Conservation (phyloP, 306 rosid species). For the Quercus gilva region DNA sequence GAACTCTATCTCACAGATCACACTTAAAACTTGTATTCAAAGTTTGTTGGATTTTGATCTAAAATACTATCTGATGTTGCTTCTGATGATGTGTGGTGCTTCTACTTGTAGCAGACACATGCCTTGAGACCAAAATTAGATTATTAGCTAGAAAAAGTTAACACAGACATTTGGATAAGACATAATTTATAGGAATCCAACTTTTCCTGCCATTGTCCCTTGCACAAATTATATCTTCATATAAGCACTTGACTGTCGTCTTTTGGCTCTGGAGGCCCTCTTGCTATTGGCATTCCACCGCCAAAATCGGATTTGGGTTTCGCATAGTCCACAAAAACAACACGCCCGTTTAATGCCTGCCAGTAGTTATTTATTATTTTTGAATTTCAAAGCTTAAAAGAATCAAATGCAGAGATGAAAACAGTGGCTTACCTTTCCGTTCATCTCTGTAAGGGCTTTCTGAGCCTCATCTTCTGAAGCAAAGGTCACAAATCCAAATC, state of each 20-base stretch:
- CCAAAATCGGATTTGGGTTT: constrained; percentile 45
- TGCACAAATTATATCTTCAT: constrained; percentile 1
- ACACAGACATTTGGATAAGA: no score
- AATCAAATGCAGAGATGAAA: neutral
- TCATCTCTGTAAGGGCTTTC: constrained; percentile 71
- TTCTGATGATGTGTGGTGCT: neutral
- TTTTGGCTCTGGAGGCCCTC: constrained; percentile 73
- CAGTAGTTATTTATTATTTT: constrained; percentile 18
- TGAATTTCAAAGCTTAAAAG: neutral
- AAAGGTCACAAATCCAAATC: constrained; percentile 88
- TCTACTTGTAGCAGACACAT: no score
- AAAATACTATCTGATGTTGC: neutral
- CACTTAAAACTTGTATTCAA: neutral
- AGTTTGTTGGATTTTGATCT: neutral
- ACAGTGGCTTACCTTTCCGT: constrained; percentile 57
- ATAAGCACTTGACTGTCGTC: constrained; percentile 16
- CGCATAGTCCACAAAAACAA: constrained; percentile 73
- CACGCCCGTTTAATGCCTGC: constrained; percentile 89
- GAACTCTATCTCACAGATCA: no score
- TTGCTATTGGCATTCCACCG: constrained; percentile 65
- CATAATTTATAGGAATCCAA: no score
- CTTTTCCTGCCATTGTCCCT: neutral
- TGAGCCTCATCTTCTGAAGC: constrained; percentile 84
- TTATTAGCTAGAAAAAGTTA: no score
- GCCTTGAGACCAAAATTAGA: no score